These are phyloP conservation scores for Candida taoyuanica DNA, from an alignment of 805 yeast genomes.

Conservation along the genomic window DNA sequence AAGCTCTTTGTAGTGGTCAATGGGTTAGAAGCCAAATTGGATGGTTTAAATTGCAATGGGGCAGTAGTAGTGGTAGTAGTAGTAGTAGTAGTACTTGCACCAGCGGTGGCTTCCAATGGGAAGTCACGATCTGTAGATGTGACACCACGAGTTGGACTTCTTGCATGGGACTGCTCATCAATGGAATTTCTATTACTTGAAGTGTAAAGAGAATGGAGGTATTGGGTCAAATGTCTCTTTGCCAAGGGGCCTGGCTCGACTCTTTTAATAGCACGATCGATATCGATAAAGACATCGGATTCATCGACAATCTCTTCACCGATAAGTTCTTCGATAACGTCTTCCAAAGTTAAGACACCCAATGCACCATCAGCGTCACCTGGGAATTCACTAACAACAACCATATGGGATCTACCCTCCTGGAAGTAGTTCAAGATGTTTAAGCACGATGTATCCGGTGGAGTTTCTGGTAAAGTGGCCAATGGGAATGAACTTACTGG, in stretches of 20 bases:
- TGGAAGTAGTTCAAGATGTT: conserved; percentile 94
- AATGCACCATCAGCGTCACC: conserved; percentile 80
- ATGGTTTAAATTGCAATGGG: conserved; percentile 28
- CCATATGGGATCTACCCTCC: conserved; percentile 98
- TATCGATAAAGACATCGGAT: conserved; percentile 88
- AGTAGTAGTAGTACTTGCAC: not conserved
- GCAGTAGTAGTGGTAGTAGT: conserved; percentile 1
- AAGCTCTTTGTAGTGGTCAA: conserved; percentile 57
- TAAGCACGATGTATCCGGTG: conserved; percentile 85
- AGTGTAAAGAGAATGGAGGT: conserved; percentile 57
- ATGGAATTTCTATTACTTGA: conserved; percentile 39
- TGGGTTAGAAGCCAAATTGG: conserved; percentile 67
- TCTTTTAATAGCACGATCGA: conserved; percentile 80
- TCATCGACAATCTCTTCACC: conserved; percentile 98
- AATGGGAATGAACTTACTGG: conserved; percentile 92
- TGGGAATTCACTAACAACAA: conserved; percentile 80
- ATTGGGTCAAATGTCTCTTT: conserved; percentile 63
- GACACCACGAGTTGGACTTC: no score
- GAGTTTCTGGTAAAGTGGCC: conserved; percentile 94
- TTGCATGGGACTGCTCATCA: conserved; percentile 29
- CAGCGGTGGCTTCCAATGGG: not conserved
- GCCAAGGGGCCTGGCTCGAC: conserved; percentile 71
- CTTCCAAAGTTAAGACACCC: conserved; percentile 92
- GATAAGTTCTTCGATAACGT: conserved; percentile 95
- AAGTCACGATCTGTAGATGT: no score